phyloP scores from a whole-genome alignment of 2,329 filamentous ascomycete species.

The Colletotrichum limetticola region DNA sequence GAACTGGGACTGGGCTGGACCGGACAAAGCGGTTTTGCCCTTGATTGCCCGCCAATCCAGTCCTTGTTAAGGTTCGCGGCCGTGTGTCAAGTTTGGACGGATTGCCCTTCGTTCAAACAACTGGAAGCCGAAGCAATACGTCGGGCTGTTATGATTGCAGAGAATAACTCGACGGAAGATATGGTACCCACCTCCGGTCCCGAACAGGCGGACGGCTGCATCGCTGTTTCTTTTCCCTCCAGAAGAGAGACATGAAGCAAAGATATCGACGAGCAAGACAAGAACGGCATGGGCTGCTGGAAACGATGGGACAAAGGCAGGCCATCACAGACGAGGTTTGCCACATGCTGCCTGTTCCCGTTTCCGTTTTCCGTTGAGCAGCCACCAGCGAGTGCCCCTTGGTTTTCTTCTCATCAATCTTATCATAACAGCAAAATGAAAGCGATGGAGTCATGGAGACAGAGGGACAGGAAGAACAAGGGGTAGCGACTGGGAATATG shows the following conservation, averaged over 20 bases:
- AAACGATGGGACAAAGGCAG: constrained; percentile 31
- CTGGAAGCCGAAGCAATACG: constrained; percentile 21
- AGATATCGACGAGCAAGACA: constrained; percentile 12
- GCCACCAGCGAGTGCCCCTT: background rate
- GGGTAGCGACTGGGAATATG: background rate
- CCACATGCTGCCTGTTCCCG: constrained; percentile 21
- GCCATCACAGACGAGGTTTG: constrained; percentile 3
- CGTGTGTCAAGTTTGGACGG: constrained; percentile 36
- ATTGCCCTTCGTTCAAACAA: constrained; percentile 30
- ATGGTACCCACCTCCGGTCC: background rate
- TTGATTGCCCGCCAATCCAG: constrained; percentile 3
- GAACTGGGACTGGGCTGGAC: constrained; percentile 27
- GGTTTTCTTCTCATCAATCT: constrained; percentile 6
- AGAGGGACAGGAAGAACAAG: constrained; percentile 25
- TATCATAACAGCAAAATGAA: constrained; percentile 1
- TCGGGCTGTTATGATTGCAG: background rate
- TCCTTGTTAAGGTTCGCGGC: constrained; percentile 27
- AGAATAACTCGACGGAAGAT: background rate
- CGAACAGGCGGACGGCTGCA: background rate
- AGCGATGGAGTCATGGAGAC: constrained; percentile 26
- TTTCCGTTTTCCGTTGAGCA: constrained; percentile 19
- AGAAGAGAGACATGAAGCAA: constrained; percentile 17
- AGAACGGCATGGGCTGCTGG: constrained; percentile 6
- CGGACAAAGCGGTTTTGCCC: constrained; percentile 28
- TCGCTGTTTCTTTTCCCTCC: constrained; percentile 17